Percentiles rank a stretch among this genome's conserved stretches.
Evolutionary conservation across 371 early-diverging fungal species (phyloP).

Genomic region (Apophysomyces sp.): DNA sequence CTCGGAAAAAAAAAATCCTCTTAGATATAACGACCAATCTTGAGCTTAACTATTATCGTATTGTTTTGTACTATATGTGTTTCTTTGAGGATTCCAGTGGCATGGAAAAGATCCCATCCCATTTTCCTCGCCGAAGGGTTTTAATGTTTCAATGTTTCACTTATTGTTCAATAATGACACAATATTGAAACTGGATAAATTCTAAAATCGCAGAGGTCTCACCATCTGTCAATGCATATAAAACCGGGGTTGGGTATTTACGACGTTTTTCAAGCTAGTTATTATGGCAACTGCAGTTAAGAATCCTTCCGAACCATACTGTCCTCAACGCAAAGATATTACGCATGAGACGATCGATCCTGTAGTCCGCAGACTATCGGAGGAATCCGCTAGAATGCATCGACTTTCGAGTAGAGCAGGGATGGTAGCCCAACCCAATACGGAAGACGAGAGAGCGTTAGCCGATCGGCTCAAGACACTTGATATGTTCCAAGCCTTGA

Average conservation of each 20-base stretch:
- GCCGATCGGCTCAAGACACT: slow-evolving; percentile 45
- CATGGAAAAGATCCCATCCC: too few relatives aligned
- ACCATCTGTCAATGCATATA: neutral
- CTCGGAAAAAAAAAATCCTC: too few relatives aligned
- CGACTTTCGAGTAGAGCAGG: neutral
- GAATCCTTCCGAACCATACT: neutral
- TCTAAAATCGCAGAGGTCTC: too few relatives aligned
- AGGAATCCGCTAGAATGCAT: neutral
- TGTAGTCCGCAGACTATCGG: neutral
- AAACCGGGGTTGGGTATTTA: neutral
- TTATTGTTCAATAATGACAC: too few relatives aligned
- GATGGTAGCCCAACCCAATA: neutral
- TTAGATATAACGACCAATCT: too few relatives aligned
- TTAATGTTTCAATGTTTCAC: too few relatives aligned
- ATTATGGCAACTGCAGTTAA: neutral
- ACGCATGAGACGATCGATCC: neutral
- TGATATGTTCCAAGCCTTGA: slow-evolving; percentile 47
- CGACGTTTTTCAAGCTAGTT: neutral
- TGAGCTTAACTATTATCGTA: too few relatives aligned
- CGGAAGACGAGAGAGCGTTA: slow-evolving; percentile 19
- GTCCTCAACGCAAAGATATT: neutral
- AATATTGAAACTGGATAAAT: too few relatives aligned
- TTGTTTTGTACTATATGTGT: too few relatives aligned
- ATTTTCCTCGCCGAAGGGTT: too few relatives aligned
- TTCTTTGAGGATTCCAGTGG: too few relatives aligned